A percentile compares a stretch with the other conserved stretches of the same genome.
Conservation (phyloP, 164 flowering plant genomes). For the Aristolochia californica region DNA sequence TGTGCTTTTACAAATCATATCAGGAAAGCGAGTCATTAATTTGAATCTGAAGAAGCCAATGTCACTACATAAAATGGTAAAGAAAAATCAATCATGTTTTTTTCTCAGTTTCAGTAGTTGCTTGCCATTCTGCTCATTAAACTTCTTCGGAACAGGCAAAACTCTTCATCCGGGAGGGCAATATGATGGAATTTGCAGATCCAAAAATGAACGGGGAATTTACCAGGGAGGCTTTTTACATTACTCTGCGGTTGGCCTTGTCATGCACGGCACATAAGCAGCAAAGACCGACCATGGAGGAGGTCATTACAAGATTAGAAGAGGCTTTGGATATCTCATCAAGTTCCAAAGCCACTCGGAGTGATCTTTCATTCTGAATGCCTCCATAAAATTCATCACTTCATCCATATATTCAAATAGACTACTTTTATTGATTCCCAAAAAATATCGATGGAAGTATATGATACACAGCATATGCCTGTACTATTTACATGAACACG, state of each 20-base stretch:
- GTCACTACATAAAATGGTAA: constrained; percentile 43
- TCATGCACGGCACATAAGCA: constrained; percentile 41
- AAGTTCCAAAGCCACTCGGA: constrained; percentile 1
- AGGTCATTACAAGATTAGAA: constrained; percentile 38
- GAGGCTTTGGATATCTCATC: constrained; percentile 37
- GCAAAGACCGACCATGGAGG: constrained; percentile 53
- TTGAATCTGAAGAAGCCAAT: constrained; percentile 31
- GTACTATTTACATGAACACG: constrained; percentile 1
- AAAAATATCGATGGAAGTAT: constrained; percentile 1
- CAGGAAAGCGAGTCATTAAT: constrained; percentile 52
- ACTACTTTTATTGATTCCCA: neutral
- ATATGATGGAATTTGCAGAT: constrained; percentile 45
- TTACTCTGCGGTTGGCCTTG: constrained; percentile 37
- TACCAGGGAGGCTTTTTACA: constrained; percentile 36
- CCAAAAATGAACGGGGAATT: constrained; percentile 49
- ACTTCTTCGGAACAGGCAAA: neutral
- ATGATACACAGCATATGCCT: neutral
- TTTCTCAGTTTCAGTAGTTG: neutral
- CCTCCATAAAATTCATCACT: neutral
- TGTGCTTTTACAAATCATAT: constrained; percentile 60
- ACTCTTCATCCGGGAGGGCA: constrained; percentile 23
- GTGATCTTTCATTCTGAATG: neutral
- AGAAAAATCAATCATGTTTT: neutral
- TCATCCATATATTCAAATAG: neutral
- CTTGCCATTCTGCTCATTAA: neutral